Evolutionary conservation across 2,329 filamentous ascomycete genomes (phyloP).

Genomic region (Pseudocercospora vitis): DNA sequence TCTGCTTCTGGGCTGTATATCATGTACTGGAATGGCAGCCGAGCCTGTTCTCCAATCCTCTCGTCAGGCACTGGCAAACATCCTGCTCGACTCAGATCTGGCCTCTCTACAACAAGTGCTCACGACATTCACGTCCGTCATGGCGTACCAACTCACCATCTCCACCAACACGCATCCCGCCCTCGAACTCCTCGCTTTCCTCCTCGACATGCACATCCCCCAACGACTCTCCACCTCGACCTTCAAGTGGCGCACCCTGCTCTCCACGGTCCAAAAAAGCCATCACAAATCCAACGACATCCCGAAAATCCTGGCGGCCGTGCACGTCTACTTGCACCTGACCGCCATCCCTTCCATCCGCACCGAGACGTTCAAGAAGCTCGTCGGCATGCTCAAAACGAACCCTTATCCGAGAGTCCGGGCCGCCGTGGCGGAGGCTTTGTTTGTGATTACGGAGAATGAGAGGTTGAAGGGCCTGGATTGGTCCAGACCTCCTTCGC

Average conservation of each 20-base stretch:
- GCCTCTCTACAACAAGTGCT: conserved; percentile 21
- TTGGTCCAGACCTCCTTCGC: conserved; percentile 25
- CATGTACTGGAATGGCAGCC: conserved; percentile 74
- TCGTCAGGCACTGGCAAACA: conserved; percentile 61
- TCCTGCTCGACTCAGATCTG: conserved; percentile 29
- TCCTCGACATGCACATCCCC: conserved; percentile 54
- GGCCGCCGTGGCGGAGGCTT: conserved; percentile 42
- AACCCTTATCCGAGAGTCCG: conserved; percentile 81
- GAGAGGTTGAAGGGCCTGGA: conserved; percentile 30
- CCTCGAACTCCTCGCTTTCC: conserved; percentile 73
- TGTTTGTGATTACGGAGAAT: conserved; percentile 42
- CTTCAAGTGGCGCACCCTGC: conserved; percentile 67
- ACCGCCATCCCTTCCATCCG: conserved; percentile 54
- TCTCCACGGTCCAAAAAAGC: conserved; percentile 70
- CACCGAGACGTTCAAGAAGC: conserved; percentile 63
- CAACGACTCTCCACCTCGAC: conserved; percentile 40
- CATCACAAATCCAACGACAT: conserved; percentile 83
- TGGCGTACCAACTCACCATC: conserved; percentile 25
- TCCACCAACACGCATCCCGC: conserved; percentile 52
- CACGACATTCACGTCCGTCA: conserved; percentile 26
- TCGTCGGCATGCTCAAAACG: conserved; percentile 66
- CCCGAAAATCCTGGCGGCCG: conserved; percentile 74
- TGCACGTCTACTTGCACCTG: conserved; percentile 75
- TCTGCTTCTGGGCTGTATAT: conserved; percentile 67
- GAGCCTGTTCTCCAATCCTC: conserved; percentile 72